Conservation (phyloP, 2,329 filamentous ascomycete genomes). For the Penicillium sp. region DNA sequence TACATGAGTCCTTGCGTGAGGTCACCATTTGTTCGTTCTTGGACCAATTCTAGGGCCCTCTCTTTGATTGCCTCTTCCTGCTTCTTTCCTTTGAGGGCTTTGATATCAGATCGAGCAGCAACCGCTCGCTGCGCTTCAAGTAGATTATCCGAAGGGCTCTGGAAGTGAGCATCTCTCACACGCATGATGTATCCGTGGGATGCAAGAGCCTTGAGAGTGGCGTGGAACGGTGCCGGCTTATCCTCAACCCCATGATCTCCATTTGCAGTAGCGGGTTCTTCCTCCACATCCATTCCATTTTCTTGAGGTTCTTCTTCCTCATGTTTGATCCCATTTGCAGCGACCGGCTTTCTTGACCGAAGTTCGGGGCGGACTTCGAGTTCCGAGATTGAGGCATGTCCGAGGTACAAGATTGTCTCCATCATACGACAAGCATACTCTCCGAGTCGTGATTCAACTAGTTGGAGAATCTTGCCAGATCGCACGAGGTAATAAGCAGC, state of each 20-base stretch:
- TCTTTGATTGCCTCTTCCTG: constrained; percentile 33
- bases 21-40: constrained; percentile 36
- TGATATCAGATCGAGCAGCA: constrained; percentile 29
- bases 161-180: constrained; percentile 41
- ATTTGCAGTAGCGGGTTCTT: constrained; percentile 32
- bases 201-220: constrained; percentile 40
- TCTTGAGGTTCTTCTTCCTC: constrained; percentile 22
- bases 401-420: constrained; percentile 70
- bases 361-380: constrained; percentile 43
- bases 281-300: constrained; percentile 34
- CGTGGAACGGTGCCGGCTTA: constrained; percentile 30
- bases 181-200: constrained; percentile 43
- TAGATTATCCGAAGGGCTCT: constrained; percentile 40
- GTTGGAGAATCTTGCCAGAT: constrained; percentile 74
- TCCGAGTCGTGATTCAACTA: constrained; percentile 72
- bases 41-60: constrained; percentile 30
- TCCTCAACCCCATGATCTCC: constrained; percentile 22
- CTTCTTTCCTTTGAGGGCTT: constrained; percentile 40
- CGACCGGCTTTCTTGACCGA: constrained; percentile 15
- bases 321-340: constrained; percentile 27
- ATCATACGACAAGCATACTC: constrained; percentile 71
- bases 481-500: constrained; percentile 80
- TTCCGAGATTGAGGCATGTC: constrained; percentile 62
- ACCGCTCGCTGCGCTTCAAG: constrained; percentile 39
- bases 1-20: constrained; percentile 33